Evolutionary conservation across 306 rosid species (phyloP).

Genomic region (Vigna nakashimae): DNA sequence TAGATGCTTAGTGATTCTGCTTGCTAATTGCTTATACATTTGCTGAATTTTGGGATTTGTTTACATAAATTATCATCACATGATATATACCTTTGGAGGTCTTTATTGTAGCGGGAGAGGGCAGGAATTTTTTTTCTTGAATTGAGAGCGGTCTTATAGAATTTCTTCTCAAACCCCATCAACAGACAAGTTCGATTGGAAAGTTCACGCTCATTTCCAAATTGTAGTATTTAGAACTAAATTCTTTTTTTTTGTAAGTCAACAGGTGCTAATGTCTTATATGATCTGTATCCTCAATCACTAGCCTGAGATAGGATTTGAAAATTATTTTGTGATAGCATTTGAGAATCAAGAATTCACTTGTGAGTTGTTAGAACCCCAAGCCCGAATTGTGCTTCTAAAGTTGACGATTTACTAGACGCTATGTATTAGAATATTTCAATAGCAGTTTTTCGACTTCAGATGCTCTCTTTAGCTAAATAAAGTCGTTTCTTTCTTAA

Average conservation of each 20-base stretch:
- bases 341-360: conserved; percentile 39
- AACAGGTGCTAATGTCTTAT: conserved; percentile 46
- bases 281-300: conserved; percentile 47
- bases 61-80: conserved; percentile 46
- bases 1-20: conserved; percentile 53
- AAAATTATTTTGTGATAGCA: conserved; percentile 18
- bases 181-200: conserved; percentile 49
- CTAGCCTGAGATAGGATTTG: conserved; percentile 32
- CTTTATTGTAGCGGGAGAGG: conserved; percentile 54
- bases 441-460: background rate
- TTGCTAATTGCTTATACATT: conserved; percentile 52
- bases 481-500: background rate
- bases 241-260: conserved; percentile 63
- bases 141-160: conserved; percentile 49
- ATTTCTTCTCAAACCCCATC: conserved; percentile 53
- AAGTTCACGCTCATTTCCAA: conserved; percentile 56
- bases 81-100: conserved; percentile 56
- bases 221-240: conserved; percentile 63
- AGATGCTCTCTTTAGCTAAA: background rate
- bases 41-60: conserved; percentile 57
- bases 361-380: conserved; percentile 35
- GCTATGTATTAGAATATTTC: background rate
- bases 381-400: background rate
- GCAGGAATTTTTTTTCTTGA: conserved; percentile 43
- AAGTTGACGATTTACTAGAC: background rate